phyloP scores from a whole-genome alignment of 495 filamentous ascomycete genomes.

The Aspergillus ellipticus region DNA sequence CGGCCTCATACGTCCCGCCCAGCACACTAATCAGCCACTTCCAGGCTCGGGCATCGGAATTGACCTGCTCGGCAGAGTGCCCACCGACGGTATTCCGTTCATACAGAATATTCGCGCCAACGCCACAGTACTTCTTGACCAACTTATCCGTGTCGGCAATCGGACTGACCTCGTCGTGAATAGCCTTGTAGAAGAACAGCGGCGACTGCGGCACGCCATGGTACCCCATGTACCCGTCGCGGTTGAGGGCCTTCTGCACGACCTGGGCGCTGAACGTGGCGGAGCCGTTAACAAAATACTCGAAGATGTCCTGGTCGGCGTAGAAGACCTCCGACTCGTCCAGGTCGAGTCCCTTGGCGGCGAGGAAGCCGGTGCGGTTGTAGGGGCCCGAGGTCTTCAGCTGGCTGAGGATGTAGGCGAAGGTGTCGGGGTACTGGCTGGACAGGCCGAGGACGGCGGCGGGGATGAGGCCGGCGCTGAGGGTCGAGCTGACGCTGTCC shows the following conservation, averaged over 20 bases:
- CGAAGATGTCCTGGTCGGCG: slow-evolving; percentile 10
- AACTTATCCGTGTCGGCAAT: slow-evolving; percentile 42
- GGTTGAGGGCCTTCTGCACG: slow-evolving; percentile 11
- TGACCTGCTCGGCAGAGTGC: slow-evolving; percentile 1
- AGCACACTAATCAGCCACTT: slow-evolving; percentile 2
- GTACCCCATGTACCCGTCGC: slow-evolving; percentile 19
- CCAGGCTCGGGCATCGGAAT: slow-evolving; percentile 1
- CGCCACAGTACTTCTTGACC: slow-evolving; percentile 34
- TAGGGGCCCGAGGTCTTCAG: neutral
- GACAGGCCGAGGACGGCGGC: neutral
- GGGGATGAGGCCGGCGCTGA: neutral
- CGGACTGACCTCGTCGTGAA: slow-evolving; percentile 41
- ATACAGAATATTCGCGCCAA: slow-evolving; percentile 9
- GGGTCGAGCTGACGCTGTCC: neutral
- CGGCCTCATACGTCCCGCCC: neutral
- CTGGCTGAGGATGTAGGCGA: neutral
- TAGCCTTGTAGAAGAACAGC: slow-evolving; percentile 49
- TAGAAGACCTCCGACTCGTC: neutral
- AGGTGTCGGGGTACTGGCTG: neutral
- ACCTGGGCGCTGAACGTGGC: slow-evolving; percentile 5
- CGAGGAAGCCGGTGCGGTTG: neutral
- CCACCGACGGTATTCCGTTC: slow-evolving; percentile 6
- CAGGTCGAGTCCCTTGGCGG: neutral
- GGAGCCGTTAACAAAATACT: slow-evolving; percentile 12
- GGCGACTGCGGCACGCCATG: slow-evolving; percentile 37